Base-by-base conservation (phyloP, 768 basidiomycete species). In the Pleurotus cornucopiae region DNA sequence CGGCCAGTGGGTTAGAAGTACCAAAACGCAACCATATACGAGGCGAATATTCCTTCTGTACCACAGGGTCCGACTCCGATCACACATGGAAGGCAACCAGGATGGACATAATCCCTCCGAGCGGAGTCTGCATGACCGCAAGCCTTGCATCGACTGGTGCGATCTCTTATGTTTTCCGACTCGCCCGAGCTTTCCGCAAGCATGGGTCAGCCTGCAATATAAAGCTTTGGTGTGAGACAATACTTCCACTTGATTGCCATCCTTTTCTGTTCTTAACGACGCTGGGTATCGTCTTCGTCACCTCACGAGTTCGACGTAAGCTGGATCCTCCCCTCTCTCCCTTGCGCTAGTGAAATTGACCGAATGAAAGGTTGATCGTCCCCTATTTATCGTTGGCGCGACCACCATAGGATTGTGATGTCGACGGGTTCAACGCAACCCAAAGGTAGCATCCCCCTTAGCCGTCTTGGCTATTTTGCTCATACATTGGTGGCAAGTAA, bases 341-440 rank as follows among this genome's bases (percentile, higher is more conserved):
- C 30, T n/a, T 34, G 6, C 45, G 39, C 6, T 20, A 26, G 39
- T 12, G 26, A 46, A 51, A n/a, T 20, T 41, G 23, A 12, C 18
- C 13, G 6, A 20, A 21, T 23, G n/a, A 34, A 43, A 62, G 61
- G 61, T 62, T 58, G 61, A 62, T 44, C 61, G 61, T 62, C 59
- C 46, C 52, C 52, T 40, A 30, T 58, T 40, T 34, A 55, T 51
- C 49, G 16, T 52, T 53, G 18, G 6, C 39, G 9, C 18, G 23
- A n/a, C 34, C 20, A 14, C 13, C 23, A 6, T 18, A 25, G 46
- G 18, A 47, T 47, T 47, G 39, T 14, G 18, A 53, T 53, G 51
- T 41, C 51, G 13, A 25, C 21, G 12, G 11, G 51, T 53, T 13
- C 41, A 12, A 14, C 21, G 16, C 34, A 38, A 39, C 51, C 13